Evolutionary conservation across 306 rosid genomes (phyloP).

Genomic region (Castanea mollissima): DNA sequence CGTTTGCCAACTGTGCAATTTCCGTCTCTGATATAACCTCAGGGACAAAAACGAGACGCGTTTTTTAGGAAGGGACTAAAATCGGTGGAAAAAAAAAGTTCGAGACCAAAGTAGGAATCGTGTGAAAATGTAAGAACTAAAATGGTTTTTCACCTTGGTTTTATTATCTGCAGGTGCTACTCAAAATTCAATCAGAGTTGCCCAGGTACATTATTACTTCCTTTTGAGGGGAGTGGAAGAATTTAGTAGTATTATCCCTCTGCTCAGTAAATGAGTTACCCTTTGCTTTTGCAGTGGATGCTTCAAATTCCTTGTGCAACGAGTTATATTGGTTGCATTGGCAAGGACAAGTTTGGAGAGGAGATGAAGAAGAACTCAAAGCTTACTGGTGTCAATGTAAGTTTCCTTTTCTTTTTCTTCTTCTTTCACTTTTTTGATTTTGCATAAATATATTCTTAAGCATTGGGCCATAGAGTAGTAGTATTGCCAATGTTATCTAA

Average conservation of each 20-base stretch:
- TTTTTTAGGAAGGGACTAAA: no score
- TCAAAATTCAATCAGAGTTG: conserved; percentile 86
- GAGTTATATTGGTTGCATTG: conserved; percentile 83
- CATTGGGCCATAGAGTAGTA: not conserved
- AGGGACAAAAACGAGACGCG: no score
- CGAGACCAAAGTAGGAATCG: no score
- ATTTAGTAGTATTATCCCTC: not conserved
- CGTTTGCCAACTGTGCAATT: no score
- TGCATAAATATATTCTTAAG: not conserved
- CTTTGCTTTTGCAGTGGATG: conserved; percentile 60
- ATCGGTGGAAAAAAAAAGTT: no score
- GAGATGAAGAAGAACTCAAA: conserved; percentile 70
- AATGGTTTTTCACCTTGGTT: not conserved
- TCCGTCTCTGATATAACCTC: no score
- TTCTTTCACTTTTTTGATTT: conserved; percentile 5
- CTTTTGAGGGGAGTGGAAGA: not conserved
- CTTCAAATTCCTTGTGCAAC: conserved; percentile 86
- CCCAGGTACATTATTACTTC: conserved; percentile 57
- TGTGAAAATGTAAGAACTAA: no score
- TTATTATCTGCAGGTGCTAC: conserved; percentile 64
- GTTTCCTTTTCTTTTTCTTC: conserved; percentile 28
- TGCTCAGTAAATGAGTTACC: not conserved
- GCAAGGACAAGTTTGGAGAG: conserved; percentile 89
- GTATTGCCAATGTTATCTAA: not conserved
- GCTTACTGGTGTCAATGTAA: conserved; percentile 81